Evolutionary conservation across 805 yeast genomes (phyloP).

Genomic region (Blastobotrys muscicola): DNA sequence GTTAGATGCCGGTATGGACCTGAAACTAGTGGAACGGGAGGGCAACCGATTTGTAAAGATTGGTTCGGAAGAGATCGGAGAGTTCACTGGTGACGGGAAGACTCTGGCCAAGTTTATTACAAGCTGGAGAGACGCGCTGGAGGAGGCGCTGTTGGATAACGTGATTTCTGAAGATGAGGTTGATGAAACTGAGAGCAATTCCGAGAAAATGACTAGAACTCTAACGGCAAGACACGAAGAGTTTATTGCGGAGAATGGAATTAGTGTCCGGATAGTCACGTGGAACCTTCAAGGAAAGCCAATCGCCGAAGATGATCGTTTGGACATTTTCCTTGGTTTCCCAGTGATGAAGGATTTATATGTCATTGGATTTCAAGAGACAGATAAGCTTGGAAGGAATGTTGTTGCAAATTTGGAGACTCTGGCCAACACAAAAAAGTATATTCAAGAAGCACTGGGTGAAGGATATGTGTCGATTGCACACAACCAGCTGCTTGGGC

Average conservation of each 20-base stretch:
- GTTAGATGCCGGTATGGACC: no score
- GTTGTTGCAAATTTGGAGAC: slow-evolving; percentile 27
- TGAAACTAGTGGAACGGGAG: no score
- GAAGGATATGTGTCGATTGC: slow-evolving; percentile 30
- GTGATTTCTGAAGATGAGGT: no score
- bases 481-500: slow-evolving; percentile 42
- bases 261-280: slow-evolving; percentile 20
- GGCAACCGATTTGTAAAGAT: no score
- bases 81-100: slow-evolving; percentile 2
- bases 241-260: slow-evolving; percentile 11
- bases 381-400: slow-evolving; percentile 36
- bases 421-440: slow-evolving; percentile 16
- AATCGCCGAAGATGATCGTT: slow-evolving; percentile 12
- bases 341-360: slow-evolving; percentile 24
- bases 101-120: slow-evolving; percentile 22
- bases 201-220: slow-evolving; percentile 10
- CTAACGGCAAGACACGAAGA: neutral
- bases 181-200: slow-evolving; percentile 10
- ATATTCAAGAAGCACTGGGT: slow-evolving; percentile 19
- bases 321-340: slow-evolving; percentile 14
- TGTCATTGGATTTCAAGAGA: slow-evolving; percentile 41
- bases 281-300: slow-evolving; percentile 27
- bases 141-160: slow-evolving; percentile 5
- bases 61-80: slow-evolving; percentile 1
- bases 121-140: slow-evolving; percentile 24